Base-by-base conservation (phyloP, 805 yeast species). In the Suhomyces sp. region DNA sequence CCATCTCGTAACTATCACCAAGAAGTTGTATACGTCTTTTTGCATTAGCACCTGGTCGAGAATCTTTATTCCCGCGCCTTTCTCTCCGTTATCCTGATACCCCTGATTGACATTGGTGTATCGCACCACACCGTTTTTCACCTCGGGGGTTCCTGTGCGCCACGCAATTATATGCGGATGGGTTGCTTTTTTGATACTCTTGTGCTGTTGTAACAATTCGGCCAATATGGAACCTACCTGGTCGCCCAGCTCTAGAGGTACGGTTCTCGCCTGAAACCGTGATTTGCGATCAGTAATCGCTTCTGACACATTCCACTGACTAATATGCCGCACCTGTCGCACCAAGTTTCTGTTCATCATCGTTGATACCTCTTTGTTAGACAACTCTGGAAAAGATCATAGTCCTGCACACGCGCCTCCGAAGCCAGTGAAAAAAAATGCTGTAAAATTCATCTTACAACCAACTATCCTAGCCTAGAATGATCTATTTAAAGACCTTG, bases 401-500 rank as follows among this genome's bases (percentile, higher is more conserved):
- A 41, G 41, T 13, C 50, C 40, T 39, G 43, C 50, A 41, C 46
- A 19, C 31, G 20, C 31, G 31, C 41, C 4, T 39, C 21, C 24
- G 39, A 13, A 21, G 35, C 31, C 25, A 37, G 35, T 15, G 40
- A 49, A n/a, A 20, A 46, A 50, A 46, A 50, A 43, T 46, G 37
- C 40, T 44, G 12, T 27, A 15, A 12, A 19, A 15, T 25, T 17
- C 35, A 12, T n/a, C 49, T 45, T 10, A 2, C 22, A 21, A 27
- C 17, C 31, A 8, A 21, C 33, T 13, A 48, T 40, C 27, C 15
- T 24, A 41, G 21, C 20, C 39, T 55, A 49, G 48, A 56, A 93
- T 93, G 99, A 83, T 93, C 49, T 90, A 89, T 72, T 81, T 93
- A 63, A 93, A 93, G 75, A 78, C 97, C 13, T 76, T 94, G 69